Evolutionary conservation across 805 yeast species (phyloP), one percentile per base, ranked within the genome.

Genomic region (Saturnispora hagleri): DNA sequence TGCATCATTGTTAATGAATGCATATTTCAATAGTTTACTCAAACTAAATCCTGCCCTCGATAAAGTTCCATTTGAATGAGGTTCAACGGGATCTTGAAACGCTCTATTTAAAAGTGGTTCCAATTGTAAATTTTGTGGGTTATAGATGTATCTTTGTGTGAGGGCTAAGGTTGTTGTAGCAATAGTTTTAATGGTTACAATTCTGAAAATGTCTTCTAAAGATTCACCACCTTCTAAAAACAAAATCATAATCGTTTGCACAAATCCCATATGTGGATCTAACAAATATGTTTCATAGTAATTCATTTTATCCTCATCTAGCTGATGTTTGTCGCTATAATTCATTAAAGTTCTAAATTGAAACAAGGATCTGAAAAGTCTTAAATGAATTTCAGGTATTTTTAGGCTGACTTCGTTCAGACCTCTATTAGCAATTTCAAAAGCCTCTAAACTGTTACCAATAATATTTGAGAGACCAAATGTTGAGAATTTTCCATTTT

Each of bases 381-480:
- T 60, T 38, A 66, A 62, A 24, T 51, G 53, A 43, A 56, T 54
- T 24, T 60, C 56, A 18, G 61, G 52, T 28, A 50, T 31, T 22
- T 20, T 18, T 7, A 55, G 48, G 9, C 48, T 51, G 10, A 22
- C 43, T 12, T 44, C 51, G 1, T 44, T 49, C 0, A 75, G 73
- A n/a, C 74, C 61, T 60, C 90, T 72, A 1, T 81, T 71, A 0
- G 82, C 59, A 22, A 83, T 75, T 58, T 85, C 90, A 38, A 74
- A 65, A 74, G 81, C 77, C 24, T 76, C 71, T 26, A 84, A 72
- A 0, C 82, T 75, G 54, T 75, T 71, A 2, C 79, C 76, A 43
- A 77, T 59, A 13, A 69, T 42, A 22, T 58, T 51, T 5, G 67
- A 55, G 34, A 62, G 42, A 8, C 60, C 49, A 49, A 54, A 56